Evolutionary conservation across 2,329 filamentous ascomycete species (phyloP), one percentile per base, ranked within the genome.

Genomic region (Neoarthrinium moseri): DNA sequence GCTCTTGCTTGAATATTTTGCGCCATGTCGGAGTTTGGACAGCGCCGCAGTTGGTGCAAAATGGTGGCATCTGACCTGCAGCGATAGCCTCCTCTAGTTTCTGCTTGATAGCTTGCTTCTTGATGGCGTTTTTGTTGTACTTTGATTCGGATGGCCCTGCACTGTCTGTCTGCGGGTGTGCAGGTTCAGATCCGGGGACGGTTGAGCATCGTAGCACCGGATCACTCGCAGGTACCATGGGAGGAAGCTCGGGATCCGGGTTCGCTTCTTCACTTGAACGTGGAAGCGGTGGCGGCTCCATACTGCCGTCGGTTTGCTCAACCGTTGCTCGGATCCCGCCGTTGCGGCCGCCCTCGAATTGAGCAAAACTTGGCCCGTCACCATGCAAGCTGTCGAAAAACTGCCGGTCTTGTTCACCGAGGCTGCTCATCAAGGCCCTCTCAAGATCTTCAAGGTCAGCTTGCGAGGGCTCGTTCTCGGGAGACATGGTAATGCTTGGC

Each of bases 11-110:
- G 77, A 87, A 96, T 11, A 94, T 89, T 60, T 92, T 94, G 49
- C 94, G 84, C 94, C 94, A 99, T 0, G 92, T 96, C 0, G 92
- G 89, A 1, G 94, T 99, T 58, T 97, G 89, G 47, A 99, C 95
- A 6, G 91, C 88, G 5, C 94, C 94, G 58, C 94, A 99, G 58
- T 97, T 96, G 52, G 81, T 81, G 64, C 94, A 99, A 60, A 86
- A 97, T 1, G 87, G 86, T 1, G 94, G 94, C 74, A 91, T 86
- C 53, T 91, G 81, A 5, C 94, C 94, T 45, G 83, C 82, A n/a
- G 77, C 77, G 44, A 97, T 84, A 0, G 82, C 83, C 30, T 72
- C 70, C 52, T 84, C 77, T 2, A 86, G 61, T 33, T 76, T 76
- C 51, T 83, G 76, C 57, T 75, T 77, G 53, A 83, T 82, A 3